phyloP scores from a whole-genome alignment of 306 rosid genomes.

The Dryas alaskensis region DNA sequence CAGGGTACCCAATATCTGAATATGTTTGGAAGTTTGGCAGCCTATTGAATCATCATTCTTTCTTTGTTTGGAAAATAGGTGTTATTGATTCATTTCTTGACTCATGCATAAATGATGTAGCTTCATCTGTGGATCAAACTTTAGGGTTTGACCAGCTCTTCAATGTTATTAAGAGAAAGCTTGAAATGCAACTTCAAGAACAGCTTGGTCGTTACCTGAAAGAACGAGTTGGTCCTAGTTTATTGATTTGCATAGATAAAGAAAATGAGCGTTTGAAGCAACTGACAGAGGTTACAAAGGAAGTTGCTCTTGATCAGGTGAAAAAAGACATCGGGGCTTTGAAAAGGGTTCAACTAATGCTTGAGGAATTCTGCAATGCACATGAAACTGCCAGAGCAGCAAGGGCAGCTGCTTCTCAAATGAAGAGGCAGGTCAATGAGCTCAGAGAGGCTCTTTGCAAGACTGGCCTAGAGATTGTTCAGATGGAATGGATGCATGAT shows the following conservation, averaged over 20 bases:
- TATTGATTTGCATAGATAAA: conserved; percentile 67
- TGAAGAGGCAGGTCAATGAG: conserved; percentile 70
- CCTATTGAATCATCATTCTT: conserved; percentile 58
- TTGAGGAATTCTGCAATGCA: conserved; percentile 83
- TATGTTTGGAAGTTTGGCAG: conserved; percentile 76
- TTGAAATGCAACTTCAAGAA: conserved; percentile 79
- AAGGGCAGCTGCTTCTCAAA: conserved; percentile 68
- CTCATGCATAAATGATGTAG: conserved; percentile 75
- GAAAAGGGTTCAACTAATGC: conserved; percentile 64
- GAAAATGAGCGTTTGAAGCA: conserved; percentile 68
- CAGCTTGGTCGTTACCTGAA: conserved; percentile 63
- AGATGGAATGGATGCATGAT: conserved; percentile 93
- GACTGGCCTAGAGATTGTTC: conserved; percentile 78
- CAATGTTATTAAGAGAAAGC: conserved; percentile 73
- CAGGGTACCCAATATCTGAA: conserved; percentile 78
- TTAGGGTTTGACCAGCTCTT: conserved; percentile 84
- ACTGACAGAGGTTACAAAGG: conserved; percentile 53
- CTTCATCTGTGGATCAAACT: conserved; percentile 84
- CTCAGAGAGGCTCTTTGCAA: conserved; percentile 74
- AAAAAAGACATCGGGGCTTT: conserved; percentile 56
- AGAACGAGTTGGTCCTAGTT: conserved; percentile 69
- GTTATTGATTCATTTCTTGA: conserved; percentile 86
- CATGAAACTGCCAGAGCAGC: conserved; percentile 97
- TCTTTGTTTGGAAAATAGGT: conserved; percentile 84
- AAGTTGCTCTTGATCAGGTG: conserved; percentile 45